Evolutionary conservation across 2,329 filamentous ascomycete species (phyloP).

Genomic region (Xylariaceae sp.): DNA sequence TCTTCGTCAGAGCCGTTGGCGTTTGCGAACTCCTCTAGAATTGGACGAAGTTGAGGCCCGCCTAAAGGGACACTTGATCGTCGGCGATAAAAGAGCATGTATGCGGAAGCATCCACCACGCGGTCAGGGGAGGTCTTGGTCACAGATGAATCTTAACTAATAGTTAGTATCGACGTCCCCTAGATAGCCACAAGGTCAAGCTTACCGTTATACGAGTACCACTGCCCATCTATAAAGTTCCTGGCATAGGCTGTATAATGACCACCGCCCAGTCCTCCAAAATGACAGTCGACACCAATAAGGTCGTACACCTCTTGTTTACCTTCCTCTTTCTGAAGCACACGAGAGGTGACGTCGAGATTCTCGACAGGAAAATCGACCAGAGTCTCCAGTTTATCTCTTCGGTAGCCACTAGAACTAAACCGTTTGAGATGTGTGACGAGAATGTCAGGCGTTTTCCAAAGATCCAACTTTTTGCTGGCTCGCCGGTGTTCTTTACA

Average conservation of each 20-base stretch:
- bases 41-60: constrained; percentile 67
- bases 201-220: constrained; percentile 97
- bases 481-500: constrained; percentile 93
- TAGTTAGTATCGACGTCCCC: constrained; percentile 37
- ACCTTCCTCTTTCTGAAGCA: constrained; percentile 74
- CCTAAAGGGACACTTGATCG: constrained; percentile 74
- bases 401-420: constrained; percentile 73
- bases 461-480: constrained; percentile 94
- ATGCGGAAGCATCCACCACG: constrained; percentile 74
- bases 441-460: constrained; percentile 93
- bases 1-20: constrained; percentile 43
- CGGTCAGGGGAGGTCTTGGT: constrained; percentile 56
- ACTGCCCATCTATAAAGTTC: constrained; percentile 83
- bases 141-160: constrained; percentile 66
- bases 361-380: constrained; percentile 91
- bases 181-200: constrained; percentile 9
- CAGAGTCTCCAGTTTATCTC: constrained; percentile 86
- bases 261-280: constrained; percentile 85
- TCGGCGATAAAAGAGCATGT: constrained; percentile 93
- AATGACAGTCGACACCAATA: constrained; percentile 94
- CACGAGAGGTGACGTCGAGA: constrained; percentile 74
- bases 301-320: constrained; percentile 87
- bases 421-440: constrained; percentile 96
- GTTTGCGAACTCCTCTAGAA: constrained; percentile 61
- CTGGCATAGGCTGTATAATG: constrained; percentile 95